Base-by-base conservation (phyloP, 805 yeast species). In the Candida arabinofermentans region DNA sequence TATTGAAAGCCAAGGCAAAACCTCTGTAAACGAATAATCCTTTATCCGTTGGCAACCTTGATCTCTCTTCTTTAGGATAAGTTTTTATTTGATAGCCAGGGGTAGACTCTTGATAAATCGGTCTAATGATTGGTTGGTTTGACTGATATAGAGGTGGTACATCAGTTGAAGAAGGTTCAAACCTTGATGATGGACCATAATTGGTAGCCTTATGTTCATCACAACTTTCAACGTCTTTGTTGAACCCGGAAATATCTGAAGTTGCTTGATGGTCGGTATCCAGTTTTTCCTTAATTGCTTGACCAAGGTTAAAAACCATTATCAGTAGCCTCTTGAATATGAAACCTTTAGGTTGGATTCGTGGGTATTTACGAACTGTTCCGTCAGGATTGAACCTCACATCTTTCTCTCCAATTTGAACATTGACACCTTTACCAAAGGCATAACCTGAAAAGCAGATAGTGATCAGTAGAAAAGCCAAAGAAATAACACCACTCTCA, bases 361-460 rank as follows among this genome's bases (percentile, higher is more conserved):
- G 23, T 24, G 9, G n/a, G n/a, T 34, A 24, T 8, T 13, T 21
- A 7, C 36, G 30, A 12, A 8, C 12, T 3, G 24, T 22, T 12
- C 36, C 36, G 9, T 23, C 26, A 24, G 37, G 29, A n/a, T 34
- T 24, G 10, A 23, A 24, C 7, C 32, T 29, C 5, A n/a, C 18
- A 24, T 22, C 18, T 14, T 23, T 22, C 24, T 22, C 21, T 16
- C 21, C 37, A 23, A 10, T n/a, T 9, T n/a, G 14, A n/a, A 22
- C 21, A 16, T 36, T 49, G 9, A 14, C 18, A 29, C 18, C 38
- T 43, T 51, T 52, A n/a, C 66, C 67, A 43, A 79, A 74, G 2
- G 76, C 75, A 29, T 71, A 54, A 1, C 84, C 85, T 0, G 95
- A 96, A 56, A 83, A 81, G 57, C 73, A 70, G 2, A 75, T 58